A percentile compares a stretch with the other conserved stretches of the same genome.
phyloP scores from a whole-genome alignment of 225 moss, liverwort and hornwort genomes.

The Neckera pumila region DNA sequence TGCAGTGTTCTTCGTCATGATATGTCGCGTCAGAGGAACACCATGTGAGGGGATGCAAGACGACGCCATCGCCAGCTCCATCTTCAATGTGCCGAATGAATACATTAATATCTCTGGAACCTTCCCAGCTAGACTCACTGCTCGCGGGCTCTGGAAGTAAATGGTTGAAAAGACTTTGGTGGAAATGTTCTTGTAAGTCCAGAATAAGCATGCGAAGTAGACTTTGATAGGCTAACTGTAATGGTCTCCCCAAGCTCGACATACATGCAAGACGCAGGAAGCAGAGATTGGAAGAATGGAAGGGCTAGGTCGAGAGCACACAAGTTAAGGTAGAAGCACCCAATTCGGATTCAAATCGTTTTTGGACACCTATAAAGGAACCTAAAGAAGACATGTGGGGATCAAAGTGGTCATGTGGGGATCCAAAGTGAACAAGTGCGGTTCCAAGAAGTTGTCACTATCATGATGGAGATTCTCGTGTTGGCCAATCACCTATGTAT shows the following conservation, averaged over 20 bases:
- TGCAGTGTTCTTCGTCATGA: neutral
- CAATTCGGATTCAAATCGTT: too few species aligned
- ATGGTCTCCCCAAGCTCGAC: neutral
- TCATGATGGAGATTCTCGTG: too few species aligned
- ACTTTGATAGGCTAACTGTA: neutral
- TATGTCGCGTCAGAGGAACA: neutral
- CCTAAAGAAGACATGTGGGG: too few species aligned
- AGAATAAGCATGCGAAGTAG: neutral
- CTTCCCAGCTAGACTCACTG: neutral
- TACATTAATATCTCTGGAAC: neutral
- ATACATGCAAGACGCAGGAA: neutral
- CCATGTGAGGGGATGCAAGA: neutral
- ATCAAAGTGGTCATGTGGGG: too few species aligned
- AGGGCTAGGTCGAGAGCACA: neutral
- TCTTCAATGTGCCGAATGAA: neutral
- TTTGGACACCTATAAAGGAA: too few species aligned
- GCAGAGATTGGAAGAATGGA: neutral
- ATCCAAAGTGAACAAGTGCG: too few species aligned
- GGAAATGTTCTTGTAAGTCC: neutral
- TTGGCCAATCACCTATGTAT: too few species aligned
- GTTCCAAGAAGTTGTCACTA: too few species aligned
- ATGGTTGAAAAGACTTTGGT: neutral
- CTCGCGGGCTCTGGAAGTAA: neutral
- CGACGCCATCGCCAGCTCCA: conserved; percentile 16
- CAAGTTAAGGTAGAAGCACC: too few species aligned